Base-by-base conservation (phyloP, 805 yeast genomes). In the Lachancea cidri region DNA sequence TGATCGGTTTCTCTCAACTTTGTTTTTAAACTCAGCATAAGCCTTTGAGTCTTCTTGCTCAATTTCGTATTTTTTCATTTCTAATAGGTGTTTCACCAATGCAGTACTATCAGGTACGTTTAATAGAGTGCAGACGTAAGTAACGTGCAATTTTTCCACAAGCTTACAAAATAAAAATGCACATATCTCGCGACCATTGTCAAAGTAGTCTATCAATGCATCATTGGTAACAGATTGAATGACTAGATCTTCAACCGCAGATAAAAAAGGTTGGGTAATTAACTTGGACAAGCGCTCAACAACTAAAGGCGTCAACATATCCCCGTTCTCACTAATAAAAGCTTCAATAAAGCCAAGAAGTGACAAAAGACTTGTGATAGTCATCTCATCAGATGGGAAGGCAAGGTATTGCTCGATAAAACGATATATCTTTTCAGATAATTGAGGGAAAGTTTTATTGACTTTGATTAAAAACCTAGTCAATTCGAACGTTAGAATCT, bases 271-370 rank as follows among this genome's bases (percentile, higher is more conserved):
- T 11, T 35, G 29, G 19, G 35, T 36, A 30, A 44, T 14, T 13
- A 34, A 20, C 13, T 29, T 18, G 15, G 27, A 17, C 22, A 44
- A 33, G 5, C 11, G 14, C 2, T 17, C 13, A 5, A 35, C 22
- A 3, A 38, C 6, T 3, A 35, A 29, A 5, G 35, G 24, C 7
- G 38, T 9, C 16, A 41, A 30, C 17, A 14, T 18, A 15, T 31
- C 38, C 2, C 48, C 36, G 5, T 45, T 44, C n/a, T 45, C 44
- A n/a, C 42, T 29, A 11, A 50, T 43, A 29, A 60, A 53, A 0
- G 72, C 64, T 39, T 60, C 62, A 35, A 70, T 39, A 37, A 68
- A 65, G 0, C 74, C 74, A 2, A 65, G 32, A 5, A 68, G 49
- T 35, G 70, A 67, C 45, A 68, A 63, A 18, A 56, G 53, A 29